Evolutionary conservation across 805 yeast genomes (phyloP), one percentile per base, ranked within the genome.

Genomic region (Ogataea methanolica): DNA sequence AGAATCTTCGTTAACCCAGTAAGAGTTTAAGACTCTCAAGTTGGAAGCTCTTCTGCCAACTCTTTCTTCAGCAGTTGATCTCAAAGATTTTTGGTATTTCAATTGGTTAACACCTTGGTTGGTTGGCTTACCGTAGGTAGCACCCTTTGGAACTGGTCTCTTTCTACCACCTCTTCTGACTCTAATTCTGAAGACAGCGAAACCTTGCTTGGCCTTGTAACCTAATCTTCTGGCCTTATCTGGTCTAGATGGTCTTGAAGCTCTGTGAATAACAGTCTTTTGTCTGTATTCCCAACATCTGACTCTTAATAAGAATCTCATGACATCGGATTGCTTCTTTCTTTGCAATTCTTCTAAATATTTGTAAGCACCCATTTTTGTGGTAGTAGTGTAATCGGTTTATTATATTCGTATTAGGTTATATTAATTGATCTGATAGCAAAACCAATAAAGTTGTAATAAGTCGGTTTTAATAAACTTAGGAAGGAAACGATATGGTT

Each of bases 211-310:
- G 79, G 99, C 98, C 87, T 94, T 94, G 97, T 94, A 94, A 67
- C 99, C 99, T 71, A 94, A 86, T 79, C 96, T 89, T 85, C 99
- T 92, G 70, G 99, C 99, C 94, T 94, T 94, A 80, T 94, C 99
- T 77, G 99, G 99, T 80, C 98, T 91, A 65, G 97, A 86, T 69
- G 99, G 99, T 77, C 92, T 89, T 52, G 95, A 67, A 65, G 97
- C 97, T 78, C 99, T 87, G 97, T 94, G 98, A 78, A 94, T 86
- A 65, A 91, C 98, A 71, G 81, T 85, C 83, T 85, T 85, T 82
- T 94, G 99, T 83, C 99, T 91, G 96, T 90, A 94, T 80, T 94
- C 99, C 99, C 99, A 94, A 82, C 97, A 94, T 88, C 99, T 89
- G 84, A 94, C 96, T 78, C 99, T 87, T 80, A 87, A 88, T 72